A percentile compares a stretch with the other conserved stretches of the same genome.
These are phyloP conservation scores for Pachysandra terminalis DNA, from an alignment of 164 flowering plant species.

Conservation along the genomic window DNA sequence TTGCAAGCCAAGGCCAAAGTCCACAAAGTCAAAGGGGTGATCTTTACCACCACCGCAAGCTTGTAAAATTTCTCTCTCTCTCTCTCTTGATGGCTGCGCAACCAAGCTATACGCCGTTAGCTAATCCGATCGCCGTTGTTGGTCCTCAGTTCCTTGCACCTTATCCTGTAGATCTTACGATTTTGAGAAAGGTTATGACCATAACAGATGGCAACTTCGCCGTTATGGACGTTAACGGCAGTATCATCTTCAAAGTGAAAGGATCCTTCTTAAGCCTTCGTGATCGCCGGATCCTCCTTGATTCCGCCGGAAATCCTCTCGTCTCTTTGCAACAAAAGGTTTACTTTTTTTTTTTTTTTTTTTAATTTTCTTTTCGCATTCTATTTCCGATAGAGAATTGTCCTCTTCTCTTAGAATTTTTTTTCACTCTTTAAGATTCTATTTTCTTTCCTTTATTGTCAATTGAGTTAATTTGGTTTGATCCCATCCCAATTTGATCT, in stretches of 20 bases:
- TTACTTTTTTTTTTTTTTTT: not conserved
- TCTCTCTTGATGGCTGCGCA: not conserved
- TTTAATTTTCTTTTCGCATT: not conserved
- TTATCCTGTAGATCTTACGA: constrained; percentile 44
- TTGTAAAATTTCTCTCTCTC: not conserved
- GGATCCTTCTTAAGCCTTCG: constrained; percentile 33
- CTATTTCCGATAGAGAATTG: no score
- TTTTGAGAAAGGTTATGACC: constrained; percentile 35
- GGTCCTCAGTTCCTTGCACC: constrained; percentile 42
- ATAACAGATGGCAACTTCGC: constrained; percentile 44
- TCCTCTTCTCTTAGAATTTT: no score
- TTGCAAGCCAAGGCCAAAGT: no score
- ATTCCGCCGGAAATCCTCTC: constrained; percentile 46
- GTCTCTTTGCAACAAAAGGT: constrained; percentile 49
- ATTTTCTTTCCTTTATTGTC: no score
- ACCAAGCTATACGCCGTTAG: constrained; percentile 3
- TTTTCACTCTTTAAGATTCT: no score
- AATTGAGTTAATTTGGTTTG: no score
- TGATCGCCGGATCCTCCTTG: constrained; percentile 37
- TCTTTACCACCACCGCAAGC: no score
- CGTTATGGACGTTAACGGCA: constrained; percentile 46
- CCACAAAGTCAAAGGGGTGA: no score
- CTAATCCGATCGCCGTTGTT: constrained; percentile 27
- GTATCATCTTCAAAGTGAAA: constrained; percentile 45
- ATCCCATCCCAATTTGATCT: no score